phyloP scores from a whole-genome alignment of 2,329 filamentous ascomycete species.

The Xylogone sp. region DNA sequence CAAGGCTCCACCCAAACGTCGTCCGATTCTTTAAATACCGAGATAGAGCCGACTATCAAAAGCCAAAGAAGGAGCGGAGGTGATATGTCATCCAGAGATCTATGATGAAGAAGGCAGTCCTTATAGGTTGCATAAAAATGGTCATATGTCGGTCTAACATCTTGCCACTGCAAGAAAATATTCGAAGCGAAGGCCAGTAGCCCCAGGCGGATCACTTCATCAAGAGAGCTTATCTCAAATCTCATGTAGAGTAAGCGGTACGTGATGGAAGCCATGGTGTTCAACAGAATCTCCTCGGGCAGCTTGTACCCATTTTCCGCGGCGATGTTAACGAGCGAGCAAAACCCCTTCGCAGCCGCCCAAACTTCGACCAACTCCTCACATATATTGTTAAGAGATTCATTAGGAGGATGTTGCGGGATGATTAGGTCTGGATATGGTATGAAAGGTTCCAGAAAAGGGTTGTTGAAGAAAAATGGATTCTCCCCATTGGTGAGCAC shows the following conservation, averaged over 20 bases:
- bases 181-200: constrained; percentile 34
- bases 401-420: background rate
- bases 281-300: constrained; percentile 15
- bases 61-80: too few species aligned
- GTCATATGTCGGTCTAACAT: too few species aligned
- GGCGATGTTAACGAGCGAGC: constrained; percentile 24
- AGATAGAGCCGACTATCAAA: too few species aligned
- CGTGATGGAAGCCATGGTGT: constrained; percentile 35
- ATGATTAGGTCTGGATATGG: constrained; percentile 19
- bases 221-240: constrained; percentile 21
- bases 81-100: too few species aligned
- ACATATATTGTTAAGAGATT: constrained; percentile 14
- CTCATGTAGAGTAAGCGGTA: constrained; percentile 35
- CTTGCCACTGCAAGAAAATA: constrained; percentile 39
- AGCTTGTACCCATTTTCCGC: constrained; percentile 17
- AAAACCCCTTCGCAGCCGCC: constrained; percentile 23
- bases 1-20: too few species aligned
- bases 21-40: too few species aligned
- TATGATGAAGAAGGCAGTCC: too few species aligned
- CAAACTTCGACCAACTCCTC: constrained; percentile 19
- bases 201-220: constrained; percentile 36
- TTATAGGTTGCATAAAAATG: too few species aligned
- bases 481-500: constrained; percentile 17
- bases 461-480: constrained; percentile 23
- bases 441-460: constrained; percentile 16